Evolutionary conservation across 768 basidiomycete genomes (phyloP).

Genomic region (Serendipita sp.): DNA sequence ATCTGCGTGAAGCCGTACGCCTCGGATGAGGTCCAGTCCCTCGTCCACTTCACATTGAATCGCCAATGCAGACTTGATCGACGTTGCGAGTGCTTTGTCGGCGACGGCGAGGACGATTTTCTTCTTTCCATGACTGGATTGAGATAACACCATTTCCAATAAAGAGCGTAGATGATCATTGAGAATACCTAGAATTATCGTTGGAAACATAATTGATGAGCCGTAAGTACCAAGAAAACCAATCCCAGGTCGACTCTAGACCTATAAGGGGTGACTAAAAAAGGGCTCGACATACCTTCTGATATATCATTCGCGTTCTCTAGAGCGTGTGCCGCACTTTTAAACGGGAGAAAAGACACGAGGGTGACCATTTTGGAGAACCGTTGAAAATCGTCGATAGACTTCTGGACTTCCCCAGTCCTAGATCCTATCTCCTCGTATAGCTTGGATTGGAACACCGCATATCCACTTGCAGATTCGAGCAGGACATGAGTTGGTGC

Average conservation of each 20-base stretch:
- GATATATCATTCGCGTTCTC: conserved; percentile 95
- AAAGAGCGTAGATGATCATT: conserved; percentile 71
- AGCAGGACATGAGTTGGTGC: conserved; percentile 72
- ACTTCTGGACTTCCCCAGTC: conserved; percentile 63
- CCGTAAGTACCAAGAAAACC: background rate
- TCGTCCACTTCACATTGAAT: conserved; percentile 74
- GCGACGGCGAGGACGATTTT: conserved; percentile 65
- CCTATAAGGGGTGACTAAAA: background rate
- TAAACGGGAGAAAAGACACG: conserved; percentile 61
- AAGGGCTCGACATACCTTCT: conserved; percentile 46
- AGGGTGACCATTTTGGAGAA: conserved; percentile 87
- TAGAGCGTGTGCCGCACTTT: conserved; percentile 79
- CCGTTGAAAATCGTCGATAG: conserved; percentile 70
- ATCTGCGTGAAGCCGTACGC: conserved; percentile 78
- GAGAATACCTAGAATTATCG: conserved; percentile 43
- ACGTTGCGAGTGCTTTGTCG: conserved; percentile 55
- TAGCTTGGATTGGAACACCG: conserved; percentile 75
- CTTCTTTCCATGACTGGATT: conserved; percentile 37
- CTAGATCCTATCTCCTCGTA: conserved; percentile 76
- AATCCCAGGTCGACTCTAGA: no score
- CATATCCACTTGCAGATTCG: conserved; percentile 89
- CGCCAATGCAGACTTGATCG: conserved; percentile 55
- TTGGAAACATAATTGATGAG: background rate
- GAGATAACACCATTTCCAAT: conserved; percentile 75
- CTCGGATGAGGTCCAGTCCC: conserved; percentile 74